phyloP scores from a whole-genome alignment of 768 basidiomycete species.

The Termitomyces heimii region DNA sequence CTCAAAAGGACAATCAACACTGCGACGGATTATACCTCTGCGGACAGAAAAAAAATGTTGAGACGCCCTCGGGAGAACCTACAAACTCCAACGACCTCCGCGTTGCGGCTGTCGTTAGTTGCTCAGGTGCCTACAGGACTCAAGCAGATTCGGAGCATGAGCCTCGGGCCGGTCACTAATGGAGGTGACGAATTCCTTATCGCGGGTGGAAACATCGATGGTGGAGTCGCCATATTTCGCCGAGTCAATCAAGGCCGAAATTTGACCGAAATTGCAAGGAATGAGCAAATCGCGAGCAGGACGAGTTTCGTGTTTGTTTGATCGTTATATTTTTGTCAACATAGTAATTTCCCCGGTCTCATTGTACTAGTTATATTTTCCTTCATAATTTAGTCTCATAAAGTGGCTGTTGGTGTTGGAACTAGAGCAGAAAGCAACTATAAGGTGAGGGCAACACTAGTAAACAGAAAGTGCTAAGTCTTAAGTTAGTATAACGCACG shows the following conservation, averaged over 20 bases:
- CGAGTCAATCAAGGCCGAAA: constrained; percentile 48
- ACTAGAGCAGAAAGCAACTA: no score
- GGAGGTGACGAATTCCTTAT: constrained; percentile 45
- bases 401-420: no score
- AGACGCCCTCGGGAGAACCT: background rate
- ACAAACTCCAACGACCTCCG: background rate
- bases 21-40: background rate
- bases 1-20: constrained; percentile 19
- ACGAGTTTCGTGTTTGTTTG: constrained; percentile 19
- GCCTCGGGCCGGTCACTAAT: constrained; percentile 33
- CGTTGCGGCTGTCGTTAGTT: constrained; percentile 28
- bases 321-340: background rate
- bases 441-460: no score
- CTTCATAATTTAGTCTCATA: no score
- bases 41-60: constrained; percentile 16
- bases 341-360: background rate
- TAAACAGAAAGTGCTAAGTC: no score
- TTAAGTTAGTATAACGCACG: no score
- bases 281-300: constrained; percentile 33
- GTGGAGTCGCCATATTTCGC: constrained; percentile 54
- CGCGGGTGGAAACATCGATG: constrained; percentile 43
- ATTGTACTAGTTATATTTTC: background rate
- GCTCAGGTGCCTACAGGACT: constrained; percentile 50
- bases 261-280: constrained; percentile 46
- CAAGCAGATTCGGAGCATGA: constrained; percentile 51